Conservation (phyloP, 1,284 basidiomycete species). For the Sanghuangporus sanghuang region DNA sequence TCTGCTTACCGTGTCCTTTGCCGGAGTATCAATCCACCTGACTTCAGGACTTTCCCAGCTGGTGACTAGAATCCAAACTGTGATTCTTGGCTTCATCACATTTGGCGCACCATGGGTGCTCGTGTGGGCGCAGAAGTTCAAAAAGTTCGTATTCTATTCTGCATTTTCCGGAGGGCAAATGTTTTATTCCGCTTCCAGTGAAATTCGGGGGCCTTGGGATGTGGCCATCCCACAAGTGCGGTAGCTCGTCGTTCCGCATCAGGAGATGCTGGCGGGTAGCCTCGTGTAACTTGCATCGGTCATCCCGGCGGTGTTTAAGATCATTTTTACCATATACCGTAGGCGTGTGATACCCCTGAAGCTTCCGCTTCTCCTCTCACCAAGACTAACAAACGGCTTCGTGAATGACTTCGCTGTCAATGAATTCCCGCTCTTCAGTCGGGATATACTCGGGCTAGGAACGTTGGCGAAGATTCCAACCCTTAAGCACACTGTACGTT, state of each 20-base stretch:
- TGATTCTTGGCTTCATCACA: constrained; percentile 51
- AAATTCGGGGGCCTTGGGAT: constrained; percentile 60
- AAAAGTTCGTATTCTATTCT: constrained; percentile 52
- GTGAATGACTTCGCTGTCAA: background rate
- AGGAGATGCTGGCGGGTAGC: background rate
- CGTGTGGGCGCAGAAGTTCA: constrained; percentile 79
- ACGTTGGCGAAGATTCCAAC: too few species aligned
- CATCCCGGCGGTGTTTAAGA: background rate
- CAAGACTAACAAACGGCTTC: background rate
- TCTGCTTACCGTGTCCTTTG: constrained; percentile 45
- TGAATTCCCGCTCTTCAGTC: background rate
- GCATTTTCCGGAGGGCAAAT: constrained; percentile 1
- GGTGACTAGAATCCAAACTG: constrained; percentile 45
- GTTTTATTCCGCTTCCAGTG: constrained; percentile 25
- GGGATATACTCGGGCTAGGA: background rate
- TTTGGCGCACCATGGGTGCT: constrained; percentile 68
- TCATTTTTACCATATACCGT: background rate
- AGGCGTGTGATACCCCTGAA: background rate
- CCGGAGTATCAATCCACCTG: constrained; percentile 43
- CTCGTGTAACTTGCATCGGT: background rate
- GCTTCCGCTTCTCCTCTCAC: background rate
- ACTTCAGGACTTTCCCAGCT: constrained; percentile 48
- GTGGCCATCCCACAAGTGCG: constrained; percentile 48
- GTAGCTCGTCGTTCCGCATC: background rate
- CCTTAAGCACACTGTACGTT: background rate